A percentile compares a stretch with the other conserved stretches of the same genome.
These are phyloP conservation scores for Fusarium protoensiforme DNA, from an alignment of 2,329 filamentous ascomycete species.

Conservation along the genomic window DNA sequence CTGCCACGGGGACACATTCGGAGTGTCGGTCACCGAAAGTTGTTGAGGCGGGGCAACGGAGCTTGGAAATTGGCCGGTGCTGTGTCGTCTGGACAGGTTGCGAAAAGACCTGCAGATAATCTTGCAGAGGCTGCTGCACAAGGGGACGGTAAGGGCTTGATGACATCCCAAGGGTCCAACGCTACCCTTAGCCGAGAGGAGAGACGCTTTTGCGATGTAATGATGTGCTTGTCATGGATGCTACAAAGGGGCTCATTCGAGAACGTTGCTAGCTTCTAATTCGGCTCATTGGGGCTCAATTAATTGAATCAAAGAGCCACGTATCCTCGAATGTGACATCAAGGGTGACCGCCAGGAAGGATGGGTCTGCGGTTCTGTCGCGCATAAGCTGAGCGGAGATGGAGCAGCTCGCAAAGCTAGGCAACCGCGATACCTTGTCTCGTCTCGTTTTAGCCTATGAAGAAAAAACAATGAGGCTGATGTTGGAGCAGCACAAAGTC, in stretches of 20 bases:
- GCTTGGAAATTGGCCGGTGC: background rate
- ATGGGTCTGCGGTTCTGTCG: conserved; percentile 21
- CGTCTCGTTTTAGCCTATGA: background rate
- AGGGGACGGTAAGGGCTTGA: background rate
- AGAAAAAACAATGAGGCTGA: conserved; percentile 3
- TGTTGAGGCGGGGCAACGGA: background rate
- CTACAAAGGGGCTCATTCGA: conserved; percentile 5
- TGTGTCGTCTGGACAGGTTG: background rate
- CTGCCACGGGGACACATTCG: background rate
- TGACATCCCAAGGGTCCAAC: background rate
- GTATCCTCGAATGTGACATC: conserved; percentile 17
- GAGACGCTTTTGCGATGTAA: background rate
- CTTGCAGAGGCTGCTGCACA: background rate
- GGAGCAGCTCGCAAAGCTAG: background rate
- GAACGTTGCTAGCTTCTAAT: conserved; percentile 23
- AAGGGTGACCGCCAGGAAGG: background rate
- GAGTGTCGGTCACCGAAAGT: background rate
- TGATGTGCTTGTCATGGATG: background rate
- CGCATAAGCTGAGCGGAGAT: conserved; percentile 14
- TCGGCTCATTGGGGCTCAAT: conserved; percentile 1
- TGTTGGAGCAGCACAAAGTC: background rate
- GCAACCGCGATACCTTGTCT: background rate
- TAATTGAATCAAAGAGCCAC: conserved; percentile 18
- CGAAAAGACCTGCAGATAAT: background rate
- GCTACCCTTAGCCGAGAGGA: background rate